phyloP scores from a whole-genome alignment of 2,329 filamentous ascomycete genomes.

The Microdochium bolleyi region DNA sequence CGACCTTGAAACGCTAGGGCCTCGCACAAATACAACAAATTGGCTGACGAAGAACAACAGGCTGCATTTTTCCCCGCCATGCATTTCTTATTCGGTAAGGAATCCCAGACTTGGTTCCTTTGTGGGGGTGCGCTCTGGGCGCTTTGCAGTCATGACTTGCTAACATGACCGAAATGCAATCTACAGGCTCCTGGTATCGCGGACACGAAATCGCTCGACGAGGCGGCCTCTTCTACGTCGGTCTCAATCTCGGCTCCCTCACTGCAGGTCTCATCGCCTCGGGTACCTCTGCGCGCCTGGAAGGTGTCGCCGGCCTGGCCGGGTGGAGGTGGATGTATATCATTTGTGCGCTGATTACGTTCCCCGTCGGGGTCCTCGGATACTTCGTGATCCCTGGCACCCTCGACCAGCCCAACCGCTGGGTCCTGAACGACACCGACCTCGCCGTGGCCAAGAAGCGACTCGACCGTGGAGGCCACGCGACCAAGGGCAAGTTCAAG shows the following conservation, averaged over 20 bases:
- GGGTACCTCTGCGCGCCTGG: constrained; percentile 27
- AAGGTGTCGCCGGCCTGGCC: constrained; percentile 34
- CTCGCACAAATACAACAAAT: no score
- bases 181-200: constrained; percentile 43
- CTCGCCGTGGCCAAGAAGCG: constrained; percentile 33
- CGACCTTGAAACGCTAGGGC: no score
- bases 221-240: constrained; percentile 43
- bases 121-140: neutral
- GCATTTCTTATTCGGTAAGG: constrained; percentile 25
- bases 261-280: constrained; percentile 43
- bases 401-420: constrained; percentile 22
- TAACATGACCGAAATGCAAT: no score
- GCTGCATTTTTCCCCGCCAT: constrained; percentile 30
- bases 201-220: constrained; percentile 37
- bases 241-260: constrained; percentile 40
- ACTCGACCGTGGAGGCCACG: constrained; percentile 32
- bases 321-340: constrained; percentile 38
- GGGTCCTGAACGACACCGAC: constrained; percentile 36
- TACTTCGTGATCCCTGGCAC: constrained; percentile 41
- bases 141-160: no score
- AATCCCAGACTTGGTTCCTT: neutral
- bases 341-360: constrained; percentile 34
- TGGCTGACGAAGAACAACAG: no score
- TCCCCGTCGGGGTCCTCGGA: constrained; percentile 40
- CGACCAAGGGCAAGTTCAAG: constrained; percentile 23